These are phyloP conservation scores for Microcos paniculata DNA, from an alignment of 345 rosid species.

Conservation along the genomic window DNA sequence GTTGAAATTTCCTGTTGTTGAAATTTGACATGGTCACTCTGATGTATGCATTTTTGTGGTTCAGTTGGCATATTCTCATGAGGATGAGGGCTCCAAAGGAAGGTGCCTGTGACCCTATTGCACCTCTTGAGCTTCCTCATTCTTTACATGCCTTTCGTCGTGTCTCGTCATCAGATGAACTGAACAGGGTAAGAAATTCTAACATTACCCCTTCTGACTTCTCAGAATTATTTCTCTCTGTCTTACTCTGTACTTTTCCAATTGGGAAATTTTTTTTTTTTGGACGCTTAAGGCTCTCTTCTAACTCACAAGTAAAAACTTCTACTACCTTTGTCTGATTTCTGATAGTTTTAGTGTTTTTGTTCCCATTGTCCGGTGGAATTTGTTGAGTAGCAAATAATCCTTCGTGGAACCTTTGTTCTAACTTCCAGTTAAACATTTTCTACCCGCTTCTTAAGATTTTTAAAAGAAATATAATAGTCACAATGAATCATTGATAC, in stretches of 20 bases:
- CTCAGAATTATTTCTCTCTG: neutral
- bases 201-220: neutral
- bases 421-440: neutral
- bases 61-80: constrained; percentile 94
- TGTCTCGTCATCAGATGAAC: constrained; percentile 68
- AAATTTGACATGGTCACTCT: constrained; percentile 2
- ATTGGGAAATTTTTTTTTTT: constrained; percentile 4
- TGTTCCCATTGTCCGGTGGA: neutral
- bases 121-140: constrained; percentile 90
- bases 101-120: constrained; percentile 84
- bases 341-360: neutral
- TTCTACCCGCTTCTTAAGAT: neutral
- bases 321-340: neutral
- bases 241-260: neutral
- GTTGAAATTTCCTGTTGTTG: neutral
- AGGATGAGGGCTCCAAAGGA: constrained; percentile 73
- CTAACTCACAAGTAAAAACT: neutral
- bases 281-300: neutral
- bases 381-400: neutral
- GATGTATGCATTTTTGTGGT: constrained; percentile 10
- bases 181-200: constrained; percentile 47
- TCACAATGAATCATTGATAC: neutral
- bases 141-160: constrained; percentile 87
- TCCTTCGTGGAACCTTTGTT: neutral
- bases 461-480: neutral